Conservation (phyloP, 1,284 basidiomycete species). For the Phellinidium pouzarii region DNA sequence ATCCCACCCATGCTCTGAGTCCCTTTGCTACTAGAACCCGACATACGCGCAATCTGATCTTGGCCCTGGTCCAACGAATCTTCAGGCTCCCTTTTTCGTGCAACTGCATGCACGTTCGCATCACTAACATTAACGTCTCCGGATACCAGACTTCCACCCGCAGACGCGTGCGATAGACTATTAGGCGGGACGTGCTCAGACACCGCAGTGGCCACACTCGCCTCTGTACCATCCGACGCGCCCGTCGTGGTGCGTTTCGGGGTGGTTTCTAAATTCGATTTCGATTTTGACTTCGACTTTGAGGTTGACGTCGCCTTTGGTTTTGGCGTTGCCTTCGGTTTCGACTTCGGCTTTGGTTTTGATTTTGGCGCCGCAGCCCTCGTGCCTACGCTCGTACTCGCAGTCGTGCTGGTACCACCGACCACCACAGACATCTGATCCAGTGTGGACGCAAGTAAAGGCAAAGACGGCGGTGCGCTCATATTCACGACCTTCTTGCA, state of each 20-base stretch:
- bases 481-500: neutral
- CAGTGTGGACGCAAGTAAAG: neutral
- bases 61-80: too few relatives aligned
- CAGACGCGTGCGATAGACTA: neutral
- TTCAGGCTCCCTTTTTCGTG: too few relatives aligned
- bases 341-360: too few relatives aligned
- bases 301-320: too few relatives aligned
- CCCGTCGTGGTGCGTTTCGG: slow-evolving; percentile 3
- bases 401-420: neutral
- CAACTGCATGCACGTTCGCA: too few relatives aligned
- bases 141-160: neutral
- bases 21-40: too few relatives aligned
- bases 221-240: neutral
- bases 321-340: too few relatives aligned
- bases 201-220: neutral
- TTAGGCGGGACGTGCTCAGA: slow-evolving; percentile 10
- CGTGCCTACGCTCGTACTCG: neutral
- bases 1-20: too few relatives aligned
- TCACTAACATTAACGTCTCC: too few relatives aligned
- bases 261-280: neutral
- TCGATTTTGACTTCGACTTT: neutral
- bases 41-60: too few relatives aligned
- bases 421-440: too few relatives aligned
- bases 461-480: neutral
- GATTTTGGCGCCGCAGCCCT: too few relatives aligned